Conservation (phyloP, 2,329 filamentous ascomycete species). For the Ramularia collo-cygni region DNA sequence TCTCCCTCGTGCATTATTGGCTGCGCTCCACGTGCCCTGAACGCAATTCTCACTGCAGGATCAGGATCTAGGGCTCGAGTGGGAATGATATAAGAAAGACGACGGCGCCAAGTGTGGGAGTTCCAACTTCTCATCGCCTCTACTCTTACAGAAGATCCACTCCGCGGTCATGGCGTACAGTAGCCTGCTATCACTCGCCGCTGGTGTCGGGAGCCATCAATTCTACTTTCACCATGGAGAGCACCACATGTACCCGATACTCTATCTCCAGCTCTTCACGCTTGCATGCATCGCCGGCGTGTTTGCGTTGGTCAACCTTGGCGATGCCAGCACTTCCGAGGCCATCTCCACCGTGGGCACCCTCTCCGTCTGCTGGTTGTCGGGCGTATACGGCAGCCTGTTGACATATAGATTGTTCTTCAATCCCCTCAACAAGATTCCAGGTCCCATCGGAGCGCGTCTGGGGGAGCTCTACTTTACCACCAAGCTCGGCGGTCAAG, state of each 20-base stretch:
- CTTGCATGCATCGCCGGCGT: conserved; percentile 5
- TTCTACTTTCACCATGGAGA: conserved; percentile 23
- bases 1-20: too few relatives aligned
- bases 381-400: conserved; percentile 29
- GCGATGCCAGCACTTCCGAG: conserved; percentile 1
- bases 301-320: conserved; percentile 9
- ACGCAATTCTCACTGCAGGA: too few relatives aligned
- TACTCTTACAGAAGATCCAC: too few relatives aligned
- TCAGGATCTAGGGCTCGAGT: too few relatives aligned
- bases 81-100: too few relatives aligned
- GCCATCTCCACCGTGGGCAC: conserved; percentile 9
- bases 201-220: conserved; percentile 19
- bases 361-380: conserved; percentile 16
- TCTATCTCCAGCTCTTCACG: conserved; percentile 16
- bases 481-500: conserved; percentile 15
- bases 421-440: conserved; percentile 27
- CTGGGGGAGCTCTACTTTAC: conserved; percentile 29
- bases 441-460: conserved; percentile 30
- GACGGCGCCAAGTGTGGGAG: too few relatives aligned
- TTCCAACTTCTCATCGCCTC: too few relatives aligned
- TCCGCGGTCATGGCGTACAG: conserved; percentile 1
- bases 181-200: background rate
- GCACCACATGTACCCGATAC: conserved; percentile 21
- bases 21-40: too few relatives aligned
- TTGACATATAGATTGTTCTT: conserved; percentile 31